A percentile compares a stretch with the other conserved stretches of the same genome.
Evolutionary conservation across 225 moss, liverwort and hornwort species (phyloP).

Genomic region (Bryoerythrophyllum caledonicum): DNA sequence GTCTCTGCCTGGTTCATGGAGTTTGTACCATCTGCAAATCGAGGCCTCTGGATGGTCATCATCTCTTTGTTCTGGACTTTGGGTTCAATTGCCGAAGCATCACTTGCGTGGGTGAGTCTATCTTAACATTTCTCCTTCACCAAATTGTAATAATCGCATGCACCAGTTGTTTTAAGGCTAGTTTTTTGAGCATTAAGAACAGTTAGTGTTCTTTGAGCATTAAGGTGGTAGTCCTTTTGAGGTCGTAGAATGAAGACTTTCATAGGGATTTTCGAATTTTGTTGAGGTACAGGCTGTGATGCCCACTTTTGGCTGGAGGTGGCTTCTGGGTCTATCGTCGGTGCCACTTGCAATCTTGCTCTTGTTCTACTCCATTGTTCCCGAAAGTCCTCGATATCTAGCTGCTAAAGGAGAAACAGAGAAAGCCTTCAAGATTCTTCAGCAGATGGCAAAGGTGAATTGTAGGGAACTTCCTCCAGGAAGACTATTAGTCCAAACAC

Average conservation of each 20-base stretch:
- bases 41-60: conserved; percentile 88
- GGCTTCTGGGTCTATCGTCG: conserved; percentile 75
- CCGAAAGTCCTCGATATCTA: conserved; percentile 81
- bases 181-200: neutral
- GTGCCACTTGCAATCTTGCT: conserved; percentile 73
- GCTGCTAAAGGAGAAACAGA: conserved; percentile 67
- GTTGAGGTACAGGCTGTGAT: conserved; percentile 57
- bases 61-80: conserved; percentile 83
- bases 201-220: too few species aligned
- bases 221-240: too few species aligned
- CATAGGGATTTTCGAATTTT: too few species aligned
- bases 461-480: conserved; percentile 61
- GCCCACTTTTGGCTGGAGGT: conserved; percentile 86
- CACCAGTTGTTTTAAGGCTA: too few species aligned
- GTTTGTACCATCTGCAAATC: conserved; percentile 80
- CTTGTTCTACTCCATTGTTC: conserved; percentile 69
- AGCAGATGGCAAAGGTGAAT: conserved; percentile 65
- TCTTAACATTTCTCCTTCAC: neutral
- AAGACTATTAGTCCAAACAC: conserved; percentile 34
- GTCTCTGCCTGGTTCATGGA: conserved; percentile 96
- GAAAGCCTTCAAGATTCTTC: conserved; percentile 57
- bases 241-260: too few species aligned
- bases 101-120: conserved; percentile 67
- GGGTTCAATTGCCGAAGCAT: conserved; percentile 78
- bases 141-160: too few species aligned